Evolutionary conservation across 1,284 basidiomycete genomes (phyloP), one percentile per base, ranked within the genome.

Genomic region (Irpex sp.): DNA sequence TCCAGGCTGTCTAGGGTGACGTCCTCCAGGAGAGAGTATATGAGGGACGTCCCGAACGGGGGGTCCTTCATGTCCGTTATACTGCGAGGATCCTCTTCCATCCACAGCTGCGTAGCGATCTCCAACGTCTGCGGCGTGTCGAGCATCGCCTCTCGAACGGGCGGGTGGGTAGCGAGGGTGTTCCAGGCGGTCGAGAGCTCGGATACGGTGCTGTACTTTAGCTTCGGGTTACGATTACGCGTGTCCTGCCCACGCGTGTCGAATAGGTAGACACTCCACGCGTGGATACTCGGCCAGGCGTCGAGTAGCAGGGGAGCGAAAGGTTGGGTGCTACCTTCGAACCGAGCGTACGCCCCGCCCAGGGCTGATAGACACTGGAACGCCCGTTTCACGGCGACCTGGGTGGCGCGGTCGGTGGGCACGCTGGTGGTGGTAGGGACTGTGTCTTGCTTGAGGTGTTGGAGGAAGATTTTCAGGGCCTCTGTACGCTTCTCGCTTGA

Each of bases 181-280:
- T 43, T 11, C 39, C 8, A 15, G 39, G 11, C 15, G 39, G 15
- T 43, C 1, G 39, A 43, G 4, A 43, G 39, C 11, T 68, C n/a
- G 69, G 78, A 74, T 61, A 76, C 61, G 15, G 73, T 63, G 35
- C 26, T 26, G 3, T 26, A 26, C 26, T 26, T 26, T 4, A 60
- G 59, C 35, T 69, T 66, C 19, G 70, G 66, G 37, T 66, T 37
- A 13, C 21, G 46, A 61, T 70, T 59, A 15, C 54, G 54, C 21
- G 59, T 51, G 5, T 66, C 62, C n/a, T 65, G 60, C 1, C 66
- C 21, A 76, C 66, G 33, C 72, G 71, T 3, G 68, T 68, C 63
- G 68, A 72, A 74, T 55, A 79, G 71, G 67, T 70, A 77, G 5
- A 65, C 66, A 59, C 74, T 74, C 77, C 77, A 78, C 61, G 75